Conservation (phyloP, 768 basidiomycete genomes). For the Leccinum broughii region DNA sequence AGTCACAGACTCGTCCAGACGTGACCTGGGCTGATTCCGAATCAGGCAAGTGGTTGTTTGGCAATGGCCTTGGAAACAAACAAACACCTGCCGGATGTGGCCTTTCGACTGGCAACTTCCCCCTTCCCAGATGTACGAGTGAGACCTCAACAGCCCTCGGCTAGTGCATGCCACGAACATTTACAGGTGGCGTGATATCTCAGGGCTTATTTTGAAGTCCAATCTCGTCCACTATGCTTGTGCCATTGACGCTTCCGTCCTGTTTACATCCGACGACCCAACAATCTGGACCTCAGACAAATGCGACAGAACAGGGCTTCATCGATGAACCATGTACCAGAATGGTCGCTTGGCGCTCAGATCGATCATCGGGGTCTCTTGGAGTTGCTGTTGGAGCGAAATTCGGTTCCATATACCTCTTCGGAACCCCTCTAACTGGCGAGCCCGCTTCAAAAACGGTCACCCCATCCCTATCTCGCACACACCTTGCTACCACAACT, state of each 20-base stretch:
- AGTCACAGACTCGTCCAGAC: neutral
- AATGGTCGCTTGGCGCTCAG: constrained; percentile 21
- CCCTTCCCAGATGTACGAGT: constrained; percentile 4
- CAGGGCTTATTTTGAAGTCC: neutral
- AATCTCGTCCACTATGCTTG: constrained; percentile 19
- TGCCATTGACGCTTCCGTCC: constrained; percentile 26
- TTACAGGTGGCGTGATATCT: neutral
- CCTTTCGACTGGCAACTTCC: neutral
- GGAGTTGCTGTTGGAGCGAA: constrained; percentile 24
- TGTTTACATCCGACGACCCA: constrained; percentile 15
- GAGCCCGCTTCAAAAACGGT: constrained; percentile 14
- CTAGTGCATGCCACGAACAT: constrained; percentile 10
- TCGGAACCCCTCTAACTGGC: constrained; percentile 26
- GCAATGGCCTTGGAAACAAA: constrained; percentile 32
- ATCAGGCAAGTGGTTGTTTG: constrained; percentile 23
- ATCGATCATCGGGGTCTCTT: constrained; percentile 7
- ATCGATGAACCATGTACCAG: constrained; percentile 20
- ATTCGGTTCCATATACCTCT: constrained; percentile 29
- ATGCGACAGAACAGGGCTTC: constrained; percentile 26
- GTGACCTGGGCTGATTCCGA: neutral
- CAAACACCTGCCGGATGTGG: constrained; percentile 25
- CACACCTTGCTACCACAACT: constrained; percentile 4
- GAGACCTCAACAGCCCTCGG: neutral
- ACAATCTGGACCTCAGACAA: constrained; percentile 9
- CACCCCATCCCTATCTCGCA: constrained; percentile 17